Evolutionary conservation across 2,329 filamentous ascomycete genomes (phyloP), one percentile per base, ranked within the genome.

Genomic region (Penicillium sp.): DNA sequence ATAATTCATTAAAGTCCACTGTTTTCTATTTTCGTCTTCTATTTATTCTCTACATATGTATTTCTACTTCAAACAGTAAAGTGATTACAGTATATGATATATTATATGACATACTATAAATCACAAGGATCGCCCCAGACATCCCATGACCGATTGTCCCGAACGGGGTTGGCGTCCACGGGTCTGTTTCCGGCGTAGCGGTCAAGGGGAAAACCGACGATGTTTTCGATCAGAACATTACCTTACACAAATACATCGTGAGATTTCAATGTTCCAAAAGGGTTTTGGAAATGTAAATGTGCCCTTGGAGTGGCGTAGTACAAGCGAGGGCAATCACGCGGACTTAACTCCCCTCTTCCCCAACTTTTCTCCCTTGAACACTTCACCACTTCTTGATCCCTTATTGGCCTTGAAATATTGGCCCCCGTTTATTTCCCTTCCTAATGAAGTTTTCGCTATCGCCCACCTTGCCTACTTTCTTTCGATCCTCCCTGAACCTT

Each of bases 121-220:
- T 21, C 22, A 29, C 13, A 19, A 34, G 19, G 48, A 49, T 34
- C 37, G 46, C 24, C 49, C 55, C 48, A 56, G 43, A 34, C 38
- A 55, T 57, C 57, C 52, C 56, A 59, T 59, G 57, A 59, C 56
- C 51, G 51, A 54, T 41, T 49, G 34, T 47, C 45, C 52, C 32
- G 38, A 45, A 43, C 21, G 26, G 42, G 33, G 22, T 42, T 47
- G 45, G 26, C 5, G 47, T 35, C 17, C 17, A 19, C 17, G 17
- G 17, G 17, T 19, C 49, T 52, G 45, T 37, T 52, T 52, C 22
- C 52, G 44, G 48, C 44, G 35, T 44, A 49, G 52, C 52, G 52
- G 50, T 54, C 52, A 54, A 50, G 40, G 33, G 22, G 32, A 3
- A 10, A 8, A 39, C 15, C 6, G 24, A 43, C 31, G 43, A 38